A percentile compares a stretch with the other conserved stretches of the same genome.
phyloP scores from a whole-genome alignment of 1,284 basidiomycete genomes.

The Wallemia mellicola region DNA sequence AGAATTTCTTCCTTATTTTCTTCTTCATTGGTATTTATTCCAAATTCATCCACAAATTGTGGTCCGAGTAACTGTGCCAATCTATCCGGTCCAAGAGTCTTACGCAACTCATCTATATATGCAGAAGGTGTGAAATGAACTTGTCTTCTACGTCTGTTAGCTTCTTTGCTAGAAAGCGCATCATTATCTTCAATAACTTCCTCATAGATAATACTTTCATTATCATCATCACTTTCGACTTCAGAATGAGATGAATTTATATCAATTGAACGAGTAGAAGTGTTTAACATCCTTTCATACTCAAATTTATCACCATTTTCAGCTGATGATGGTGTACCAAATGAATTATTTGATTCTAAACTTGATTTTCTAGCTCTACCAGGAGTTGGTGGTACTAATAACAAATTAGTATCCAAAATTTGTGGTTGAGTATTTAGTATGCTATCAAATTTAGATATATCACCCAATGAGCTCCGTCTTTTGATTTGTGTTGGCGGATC shows the following conservation, averaged over 20 bases:
- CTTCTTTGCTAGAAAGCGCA: neutral
- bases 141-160: neutral
- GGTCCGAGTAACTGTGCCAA: neutral
- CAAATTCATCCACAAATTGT: neutral
- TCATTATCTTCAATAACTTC: neutral
- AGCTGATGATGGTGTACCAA: neutral
- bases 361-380: neutral
- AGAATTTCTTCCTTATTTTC: neutral
- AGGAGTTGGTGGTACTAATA: neutral
- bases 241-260: neutral
- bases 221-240: neutral
- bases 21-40: neutral
- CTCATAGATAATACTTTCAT: neutral
- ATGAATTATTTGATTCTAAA: neutral
- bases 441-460: neutral
- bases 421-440: neutral
- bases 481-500: neutral
- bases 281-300: neutral
- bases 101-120: neutral
- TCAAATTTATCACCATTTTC: neutral
- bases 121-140: neutral
- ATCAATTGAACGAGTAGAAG: neutral
- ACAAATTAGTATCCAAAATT: neutral
- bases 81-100: neutral
- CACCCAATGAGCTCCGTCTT: neutral